These are phyloP conservation scores for Intubia oerlemansii DNA, from an alignment of 2,329 filamentous ascomycete genomes.

Conservation along the genomic window DNA sequence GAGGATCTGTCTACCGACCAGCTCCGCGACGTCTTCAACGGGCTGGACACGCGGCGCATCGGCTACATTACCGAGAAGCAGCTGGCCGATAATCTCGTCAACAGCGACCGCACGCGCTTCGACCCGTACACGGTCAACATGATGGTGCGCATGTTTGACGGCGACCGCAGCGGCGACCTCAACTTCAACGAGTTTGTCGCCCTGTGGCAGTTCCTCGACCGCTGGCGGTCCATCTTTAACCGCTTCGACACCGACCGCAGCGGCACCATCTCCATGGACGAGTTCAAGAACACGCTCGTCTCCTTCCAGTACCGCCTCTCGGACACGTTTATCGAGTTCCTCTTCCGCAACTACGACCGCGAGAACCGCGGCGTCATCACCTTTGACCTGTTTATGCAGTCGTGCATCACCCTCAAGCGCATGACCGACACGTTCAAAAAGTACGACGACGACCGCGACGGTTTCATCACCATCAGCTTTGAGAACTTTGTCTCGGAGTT, in stretches of 20 bases:
- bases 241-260: slow-evolving; percentile 76
- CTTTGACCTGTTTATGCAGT: slow-evolving; percentile 95
- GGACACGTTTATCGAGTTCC: slow-evolving; percentile 57
- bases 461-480: slow-evolving; percentile 69
- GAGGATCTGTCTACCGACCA: slow-evolving; percentile 35
- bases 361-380: slow-evolving; percentile 48
- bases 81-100: slow-evolving; percentile 76
- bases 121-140: slow-evolving; percentile 86
- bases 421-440: slow-evolving; percentile 99
- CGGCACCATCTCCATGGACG: slow-evolving; percentile 66
- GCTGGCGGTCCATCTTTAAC: slow-evolving; percentile 88
- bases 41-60: slow-evolving; percentile 64
- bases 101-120: slow-evolving; percentile 86
- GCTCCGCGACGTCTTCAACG: slow-evolving; percentile 68
- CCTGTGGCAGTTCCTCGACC: slow-evolving; percentile 85
- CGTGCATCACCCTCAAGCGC: slow-evolving; percentile 85
- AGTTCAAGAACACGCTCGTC: slow-evolving; percentile 78
- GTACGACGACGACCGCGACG: slow-evolving; percentile 92
- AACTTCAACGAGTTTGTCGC: slow-evolving; percentile 93
- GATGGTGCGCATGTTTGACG: slow-evolving; percentile 99
- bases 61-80: slow-evolving; percentile 74
- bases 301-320: slow-evolving; percentile 87
- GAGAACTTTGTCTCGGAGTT: slow-evolving; percentile 61
- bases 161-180: slow-evolving; percentile 70
- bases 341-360: slow-evolving; percentile 84